Conservation (phyloP, 306 rosid genomes). For the Carpinus viminea region DNA sequence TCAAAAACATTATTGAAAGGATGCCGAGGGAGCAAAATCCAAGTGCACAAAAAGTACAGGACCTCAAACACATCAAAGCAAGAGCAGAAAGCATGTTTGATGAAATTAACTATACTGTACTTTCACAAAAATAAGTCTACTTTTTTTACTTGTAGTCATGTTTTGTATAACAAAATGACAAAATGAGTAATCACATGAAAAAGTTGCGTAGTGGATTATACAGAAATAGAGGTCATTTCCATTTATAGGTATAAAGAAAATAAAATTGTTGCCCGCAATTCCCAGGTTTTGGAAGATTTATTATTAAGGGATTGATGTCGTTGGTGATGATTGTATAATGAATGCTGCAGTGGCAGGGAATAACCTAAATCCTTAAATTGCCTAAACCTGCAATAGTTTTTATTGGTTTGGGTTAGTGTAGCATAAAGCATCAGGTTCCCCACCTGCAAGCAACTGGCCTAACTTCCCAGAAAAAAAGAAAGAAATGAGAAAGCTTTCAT, state of each 20-base stretch:
- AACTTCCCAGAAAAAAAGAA: neutral
- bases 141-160: neutral
- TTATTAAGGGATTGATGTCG: no score
- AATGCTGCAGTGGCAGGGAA: no score
- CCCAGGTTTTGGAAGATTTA: no score
- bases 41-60: neutral
- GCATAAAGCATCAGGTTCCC: neutral
- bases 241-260: no score
- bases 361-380: neutral
- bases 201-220: neutral
- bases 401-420: neutral
- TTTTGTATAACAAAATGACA: neutral
- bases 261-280: no score
- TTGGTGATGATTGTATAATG: no score
- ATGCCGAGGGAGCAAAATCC: neutral
- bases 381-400: neutral
- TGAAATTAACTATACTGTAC: neutral
- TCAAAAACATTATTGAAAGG: neutral
- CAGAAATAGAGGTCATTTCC: no score
- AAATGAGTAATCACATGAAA: neutral
- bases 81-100: neutral
- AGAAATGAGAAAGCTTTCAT: neutral
- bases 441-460: neutral
- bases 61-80: neutral
- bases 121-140: neutral